Percentiles rank a stretch among this genome's conserved stretches.
phyloP scores from a whole-genome alignment of 306 rosid genomes.

The Rosa rugosa region DNA sequence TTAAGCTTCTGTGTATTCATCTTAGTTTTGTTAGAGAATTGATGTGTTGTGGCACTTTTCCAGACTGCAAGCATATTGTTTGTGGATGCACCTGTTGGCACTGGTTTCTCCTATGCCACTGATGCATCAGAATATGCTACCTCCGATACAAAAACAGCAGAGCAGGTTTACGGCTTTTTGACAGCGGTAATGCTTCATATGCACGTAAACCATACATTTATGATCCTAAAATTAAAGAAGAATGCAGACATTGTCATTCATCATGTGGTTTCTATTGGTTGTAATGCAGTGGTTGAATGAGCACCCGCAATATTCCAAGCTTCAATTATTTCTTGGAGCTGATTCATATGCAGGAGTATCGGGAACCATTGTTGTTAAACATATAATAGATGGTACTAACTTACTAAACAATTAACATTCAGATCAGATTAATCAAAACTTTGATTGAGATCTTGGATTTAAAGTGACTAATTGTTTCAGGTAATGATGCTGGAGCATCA shows the following conservation, averaged over 20 bases:
- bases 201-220: background rate
- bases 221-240: background rate
- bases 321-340: slow-evolving; percentile 19
- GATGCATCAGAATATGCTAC: slow-evolving; percentile 6
- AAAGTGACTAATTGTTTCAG: background rate
- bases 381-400: slow-evolving; percentile 22
- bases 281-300: slow-evolving; percentile 27
- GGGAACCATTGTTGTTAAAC: slow-evolving; percentile 14
- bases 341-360: slow-evolving; percentile 25
- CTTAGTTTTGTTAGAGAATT: background rate
- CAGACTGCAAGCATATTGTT: slow-evolving; percentile 19
- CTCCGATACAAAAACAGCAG: slow-evolving; percentile 19
- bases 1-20: background rate
- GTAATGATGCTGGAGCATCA: slow-evolving; percentile 5
- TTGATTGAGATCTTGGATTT: background rate
- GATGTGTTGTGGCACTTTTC: background rate
- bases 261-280: background rate
- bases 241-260: background rate
- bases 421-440: background rate
- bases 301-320: slow-evolving; percentile 8
- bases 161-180: slow-evolving; percentile 4
- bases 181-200: slow-evolving; percentile 10
- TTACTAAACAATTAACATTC: background rate
- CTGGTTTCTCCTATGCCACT: slow-evolving; percentile 30
- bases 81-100: slow-evolving; percentile 30